Conservation (phyloP, 2,329 filamentous ascomycete species). For the Alternaria tenuissima region DNA sequence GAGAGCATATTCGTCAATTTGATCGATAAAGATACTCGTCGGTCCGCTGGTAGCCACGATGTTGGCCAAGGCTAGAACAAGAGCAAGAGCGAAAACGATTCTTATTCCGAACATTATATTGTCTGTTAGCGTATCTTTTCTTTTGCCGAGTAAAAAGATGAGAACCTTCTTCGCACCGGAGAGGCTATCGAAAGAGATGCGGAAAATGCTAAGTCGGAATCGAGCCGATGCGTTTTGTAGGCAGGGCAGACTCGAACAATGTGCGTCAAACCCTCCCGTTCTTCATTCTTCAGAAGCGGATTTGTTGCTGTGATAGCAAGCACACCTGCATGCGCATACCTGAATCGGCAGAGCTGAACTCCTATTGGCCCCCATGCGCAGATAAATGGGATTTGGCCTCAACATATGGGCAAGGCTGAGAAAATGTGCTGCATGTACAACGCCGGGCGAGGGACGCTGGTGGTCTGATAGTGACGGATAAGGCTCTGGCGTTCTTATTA, state of each 20-base stretch:
- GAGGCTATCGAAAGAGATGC: not conserved
- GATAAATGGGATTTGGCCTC: not conserved
- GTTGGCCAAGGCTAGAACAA: not conserved
- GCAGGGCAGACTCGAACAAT: not conserved
- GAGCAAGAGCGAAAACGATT: not conserved
- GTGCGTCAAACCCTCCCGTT: not conserved
- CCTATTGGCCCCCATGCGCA: not conserved
- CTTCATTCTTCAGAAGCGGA: not conserved
- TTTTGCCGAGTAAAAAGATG: too few species aligned
- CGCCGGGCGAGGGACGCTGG: not conserved
- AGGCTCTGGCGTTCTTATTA: not conserved
- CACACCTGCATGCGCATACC: not conserved
- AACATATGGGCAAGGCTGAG: not conserved
- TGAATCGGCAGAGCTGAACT: not conserved
- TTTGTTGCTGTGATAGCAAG: not conserved
- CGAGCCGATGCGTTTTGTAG: not conserved
- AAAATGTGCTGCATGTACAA: not conserved
- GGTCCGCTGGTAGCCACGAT: not conserved
- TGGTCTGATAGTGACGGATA: not conserved
- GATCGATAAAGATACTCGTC: constrained; percentile 1
- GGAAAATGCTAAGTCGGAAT: not conserved
- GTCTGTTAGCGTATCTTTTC: not conserved
- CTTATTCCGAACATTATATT: not conserved
- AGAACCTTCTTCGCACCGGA: not conserved
- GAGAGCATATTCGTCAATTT: not conserved